Evolutionary conservation across 2,329 filamentous ascomycete genomes (phyloP).

Genomic region (Fusarium begoniae): DNA sequence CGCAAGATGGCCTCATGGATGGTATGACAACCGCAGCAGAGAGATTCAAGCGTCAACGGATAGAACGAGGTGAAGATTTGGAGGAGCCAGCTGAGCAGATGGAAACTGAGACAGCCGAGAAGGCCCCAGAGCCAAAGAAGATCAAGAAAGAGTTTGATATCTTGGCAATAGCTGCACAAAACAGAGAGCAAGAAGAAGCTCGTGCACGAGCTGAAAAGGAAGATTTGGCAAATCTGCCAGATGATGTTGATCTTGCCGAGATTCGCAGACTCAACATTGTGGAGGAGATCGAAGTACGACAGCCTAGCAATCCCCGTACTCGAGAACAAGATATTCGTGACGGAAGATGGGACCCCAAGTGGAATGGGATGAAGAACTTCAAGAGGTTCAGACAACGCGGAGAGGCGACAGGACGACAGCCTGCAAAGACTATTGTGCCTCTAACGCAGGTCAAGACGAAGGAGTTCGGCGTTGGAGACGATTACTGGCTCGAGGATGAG

Average conservation of each 20-base stretch:
- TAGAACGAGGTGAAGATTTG: slow-evolving; percentile 65
- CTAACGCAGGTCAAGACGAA: slow-evolving; percentile 77
- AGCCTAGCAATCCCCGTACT: slow-evolving; percentile 43
- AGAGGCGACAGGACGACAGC: slow-evolving; percentile 54
- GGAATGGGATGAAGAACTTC: slow-evolving; percentile 97
- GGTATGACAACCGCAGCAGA: slow-evolving; percentile 79
- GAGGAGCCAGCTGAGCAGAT: slow-evolving; percentile 42
- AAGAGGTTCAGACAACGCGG: slow-evolving; percentile 81
- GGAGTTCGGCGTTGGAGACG: slow-evolving; percentile 77
- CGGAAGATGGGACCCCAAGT: slow-evolving; percentile 82
- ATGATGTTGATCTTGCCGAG: slow-evolving; percentile 75
- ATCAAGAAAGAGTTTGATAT: slow-evolving; percentile 73
- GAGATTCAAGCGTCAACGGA: slow-evolving; percentile 79
- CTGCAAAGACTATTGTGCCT: slow-evolving; percentile 69
- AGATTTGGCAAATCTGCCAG: slow-evolving; percentile 61
- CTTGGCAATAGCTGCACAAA: slow-evolving; percentile 69
- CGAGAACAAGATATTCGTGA: slow-evolving; percentile 61
- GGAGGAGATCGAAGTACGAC: slow-evolving; percentile 75
- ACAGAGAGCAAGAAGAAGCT: slow-evolving; percentile 74
- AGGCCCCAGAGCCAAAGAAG: slow-evolving; percentile 48
- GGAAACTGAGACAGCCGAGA: slow-evolving; percentile 30
- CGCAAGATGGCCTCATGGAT: slow-evolving; percentile 70
- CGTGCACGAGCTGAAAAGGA: slow-evolving; percentile 63
- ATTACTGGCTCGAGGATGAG: slow-evolving; percentile 76
- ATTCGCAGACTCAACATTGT: slow-evolving; percentile 80